Base-by-base conservation (phyloP, 345 rosid species). In the Psidium friedrichsthalianum region DNA sequence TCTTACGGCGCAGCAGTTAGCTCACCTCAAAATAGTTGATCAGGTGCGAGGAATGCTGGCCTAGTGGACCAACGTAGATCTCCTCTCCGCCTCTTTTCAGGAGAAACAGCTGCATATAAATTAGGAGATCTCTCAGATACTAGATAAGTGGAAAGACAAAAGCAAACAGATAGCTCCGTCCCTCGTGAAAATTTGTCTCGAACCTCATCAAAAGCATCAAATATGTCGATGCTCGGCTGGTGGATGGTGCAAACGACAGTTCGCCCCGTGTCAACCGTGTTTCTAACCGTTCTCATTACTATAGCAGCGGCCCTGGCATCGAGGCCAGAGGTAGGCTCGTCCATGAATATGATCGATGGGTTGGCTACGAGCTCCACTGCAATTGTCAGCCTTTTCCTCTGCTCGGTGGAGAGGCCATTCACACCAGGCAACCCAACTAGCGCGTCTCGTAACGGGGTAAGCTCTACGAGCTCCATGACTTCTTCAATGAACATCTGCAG, bases 261-360 rank as follows among this genome's bases (percentile, higher is more conserved):
- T 85, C 96, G 82, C 32, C 96, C 96, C 0, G 96, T 94, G 86
- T 93, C 94, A 55, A 93, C 97, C 0, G 95, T 94, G 90, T 92
- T 94, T 85, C 95, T 90, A 61, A 94, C 96, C 1, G 96, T 91
- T 90, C 96, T 91, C 95, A 94, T 94, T 10, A 93, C 95, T 36
- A 94, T 92, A 21, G 96, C 96, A 29, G 96, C 96, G 5, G 96
- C 96, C 58, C 96, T 90, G 32, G 96, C 96, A 91, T 94, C 96
- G 44, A 94, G 94, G 52, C 94, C 96, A 11, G 95, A 92, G 29
- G 96, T 94, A 55, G 96, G 96, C 86, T 94, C 96, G 55, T 94
- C 96, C 96, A 94, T 93, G 89, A 94, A 94, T 84, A 93, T 94
- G 85, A 94, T 93, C 9, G 94, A 93, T 16, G 96, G 96, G 84